Conservation (phyloP, 805 yeast genomes). For the Metschnikowia baotianmanensis region DNA sequence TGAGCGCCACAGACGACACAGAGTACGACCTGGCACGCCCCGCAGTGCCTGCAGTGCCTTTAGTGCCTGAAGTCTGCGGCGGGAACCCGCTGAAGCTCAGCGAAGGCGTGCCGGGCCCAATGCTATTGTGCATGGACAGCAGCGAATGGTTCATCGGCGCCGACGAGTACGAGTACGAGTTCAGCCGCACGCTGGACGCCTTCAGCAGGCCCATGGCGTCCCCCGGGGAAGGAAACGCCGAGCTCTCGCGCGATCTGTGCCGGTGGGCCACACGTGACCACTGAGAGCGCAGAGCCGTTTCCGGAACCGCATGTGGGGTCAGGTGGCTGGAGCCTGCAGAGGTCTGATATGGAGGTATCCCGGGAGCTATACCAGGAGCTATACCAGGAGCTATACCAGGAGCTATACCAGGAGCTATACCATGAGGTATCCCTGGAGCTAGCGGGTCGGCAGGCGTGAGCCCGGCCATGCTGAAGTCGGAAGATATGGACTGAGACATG, state of each 20-base stretch:
- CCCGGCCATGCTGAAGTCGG: background rate
- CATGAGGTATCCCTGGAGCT: background rate
- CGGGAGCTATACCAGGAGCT: too few species aligned
- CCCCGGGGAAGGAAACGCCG: background rate
- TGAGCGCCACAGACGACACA: background rate
- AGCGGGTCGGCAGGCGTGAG: background rate
- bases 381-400: too few species aligned
- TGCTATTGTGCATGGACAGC: background rate
- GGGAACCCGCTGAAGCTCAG: background rate
- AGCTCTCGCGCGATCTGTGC: background rate
- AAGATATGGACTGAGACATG: too few species aligned
- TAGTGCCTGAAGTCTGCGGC: too few species aligned
- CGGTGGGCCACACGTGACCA: background rate
- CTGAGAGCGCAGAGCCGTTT: background rate
- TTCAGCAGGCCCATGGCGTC: background rate
- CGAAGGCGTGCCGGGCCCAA: background rate
- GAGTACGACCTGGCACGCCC: background rate
- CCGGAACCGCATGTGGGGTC: too few species aligned
- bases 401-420: too few species aligned
- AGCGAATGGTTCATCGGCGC: background rate
- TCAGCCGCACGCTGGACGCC: background rate
- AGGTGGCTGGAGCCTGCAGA: too few species aligned
- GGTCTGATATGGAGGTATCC: too few species aligned
- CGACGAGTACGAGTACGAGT: background rate
- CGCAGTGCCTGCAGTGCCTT: too few species aligned